phyloP scores from a whole-genome alignment of 176 grass and related monocot genomes.

The Chloris gayana region DNA sequence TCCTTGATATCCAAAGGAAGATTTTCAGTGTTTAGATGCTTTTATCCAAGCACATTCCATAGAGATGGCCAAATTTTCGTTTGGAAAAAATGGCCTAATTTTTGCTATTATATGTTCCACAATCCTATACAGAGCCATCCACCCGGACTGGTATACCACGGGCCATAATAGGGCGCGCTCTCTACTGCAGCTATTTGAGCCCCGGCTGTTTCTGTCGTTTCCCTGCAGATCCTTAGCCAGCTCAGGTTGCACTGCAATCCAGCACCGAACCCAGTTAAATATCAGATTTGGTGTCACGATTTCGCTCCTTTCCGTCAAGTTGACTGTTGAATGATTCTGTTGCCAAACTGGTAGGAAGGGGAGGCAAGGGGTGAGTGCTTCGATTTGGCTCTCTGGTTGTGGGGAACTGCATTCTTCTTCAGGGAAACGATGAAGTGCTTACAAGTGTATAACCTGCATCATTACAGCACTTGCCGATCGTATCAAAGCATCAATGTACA shows the following conservation, averaged over 20 bases:
- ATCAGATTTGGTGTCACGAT: not conserved
- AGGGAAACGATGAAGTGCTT: not conserved
- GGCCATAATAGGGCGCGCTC: not conserved
- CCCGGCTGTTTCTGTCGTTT: not conserved
- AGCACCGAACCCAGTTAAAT: not conserved
- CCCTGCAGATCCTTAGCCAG: not conserved
- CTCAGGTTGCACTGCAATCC: not conserved
- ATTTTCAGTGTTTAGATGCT: too few species aligned
- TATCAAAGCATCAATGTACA: not conserved
- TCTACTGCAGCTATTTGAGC: not conserved
- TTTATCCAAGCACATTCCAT: too few species aligned
- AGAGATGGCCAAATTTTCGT: too few species aligned
- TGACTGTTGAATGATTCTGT: not conserved
- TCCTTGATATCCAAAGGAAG: too few species aligned
- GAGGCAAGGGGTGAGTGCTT: not conserved
- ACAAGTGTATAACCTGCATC: not conserved
- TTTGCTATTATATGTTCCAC: too few species aligned
- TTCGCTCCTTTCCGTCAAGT: conserved; percentile 12
- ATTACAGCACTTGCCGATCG: too few species aligned
- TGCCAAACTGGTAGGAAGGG: not conserved
- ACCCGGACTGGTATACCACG: not conserved
- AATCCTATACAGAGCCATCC: not conserved
- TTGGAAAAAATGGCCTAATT: too few species aligned
- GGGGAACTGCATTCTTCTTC: not conserved
- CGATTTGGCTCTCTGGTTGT: not conserved